phyloP scores from a whole-genome alignment of 768 basidiomycete genomes.

The Tephrocybe sp. region DNA sequence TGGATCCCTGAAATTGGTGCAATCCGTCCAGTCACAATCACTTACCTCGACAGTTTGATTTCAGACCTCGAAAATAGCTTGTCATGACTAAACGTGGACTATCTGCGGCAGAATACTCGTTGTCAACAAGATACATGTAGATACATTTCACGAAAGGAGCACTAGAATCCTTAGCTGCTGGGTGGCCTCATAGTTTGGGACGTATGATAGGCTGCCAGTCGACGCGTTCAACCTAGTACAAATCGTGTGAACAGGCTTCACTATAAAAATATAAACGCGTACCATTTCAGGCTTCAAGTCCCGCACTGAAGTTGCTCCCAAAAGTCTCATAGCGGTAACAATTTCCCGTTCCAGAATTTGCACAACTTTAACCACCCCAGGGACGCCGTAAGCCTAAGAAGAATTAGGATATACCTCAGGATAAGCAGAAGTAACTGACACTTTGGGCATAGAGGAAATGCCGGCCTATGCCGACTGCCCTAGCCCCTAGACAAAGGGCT shows the following conservation, averaged over 20 bases:
- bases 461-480: slow-evolving; percentile 81
- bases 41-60: slow-evolving; percentile 38
- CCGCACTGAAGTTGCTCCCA: slow-evolving; percentile 63
- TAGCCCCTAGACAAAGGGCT: slow-evolving; percentile 86
- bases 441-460: slow-evolving; percentile 86
- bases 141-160: no score
- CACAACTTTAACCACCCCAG: slow-evolving; percentile 63
- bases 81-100: neutral
- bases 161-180: neutral
- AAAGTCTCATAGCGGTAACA: slow-evolving; percentile 65
- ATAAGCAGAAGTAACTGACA: slow-evolving; percentile 35
- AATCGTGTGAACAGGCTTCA: neutral
- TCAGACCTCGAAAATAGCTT: slow-evolving; percentile 26
- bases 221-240: slow-evolving; percentile 54
- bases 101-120: no score
- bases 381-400: slow-evolving; percentile 68
- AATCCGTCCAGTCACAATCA: slow-evolving; percentile 30
- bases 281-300: slow-evolving; percentile 79
- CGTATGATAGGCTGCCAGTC: slow-evolving; percentile 55
- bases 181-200: slow-evolving; percentile 29
- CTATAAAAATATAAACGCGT: slow-evolving; percentile 15
- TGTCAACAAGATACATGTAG: no score
- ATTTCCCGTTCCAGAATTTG: slow-evolving; percentile 79
- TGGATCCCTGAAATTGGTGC: slow-evolving; percentile 50
- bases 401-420: neutral